Percentiles rank a stretch among this genome's conserved stretches.
phyloP scores from a whole-genome alignment of 1,284 basidiomycete species.

The Boletus holoroseus region DNA sequence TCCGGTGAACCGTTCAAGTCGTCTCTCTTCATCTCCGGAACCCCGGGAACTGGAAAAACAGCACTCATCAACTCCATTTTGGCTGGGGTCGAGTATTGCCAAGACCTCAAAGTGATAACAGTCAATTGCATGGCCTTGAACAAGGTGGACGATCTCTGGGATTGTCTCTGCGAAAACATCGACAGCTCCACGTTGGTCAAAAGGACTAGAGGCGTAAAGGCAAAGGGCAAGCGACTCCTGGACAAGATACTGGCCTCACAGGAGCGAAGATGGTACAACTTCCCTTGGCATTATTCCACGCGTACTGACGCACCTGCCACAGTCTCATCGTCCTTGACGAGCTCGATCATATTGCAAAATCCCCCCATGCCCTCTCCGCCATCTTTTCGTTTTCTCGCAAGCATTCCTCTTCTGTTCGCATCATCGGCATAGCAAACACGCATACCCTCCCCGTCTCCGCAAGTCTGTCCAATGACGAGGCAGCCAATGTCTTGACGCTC shows the following conservation, averaged over 20 bases:
- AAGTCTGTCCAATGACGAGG: conserved; percentile 19
- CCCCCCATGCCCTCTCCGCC: conserved; percentile 48
- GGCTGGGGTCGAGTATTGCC: conserved; percentile 34
- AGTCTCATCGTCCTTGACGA: conserved; percentile 76
- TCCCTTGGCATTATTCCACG: conserved; percentile 8
- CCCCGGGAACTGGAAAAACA: conserved; percentile 79
- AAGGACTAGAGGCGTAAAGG: conserved; percentile 38
- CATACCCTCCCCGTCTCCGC: conserved; percentile 62
- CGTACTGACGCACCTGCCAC: conserved; percentile 2
- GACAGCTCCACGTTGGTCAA: conserved; percentile 34
- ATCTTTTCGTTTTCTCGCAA: conserved; percentile 60
- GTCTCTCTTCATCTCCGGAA: conserved; percentile 70
- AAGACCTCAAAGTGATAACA: conserved; percentile 44
- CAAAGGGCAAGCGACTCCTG: conserved; percentile 40
- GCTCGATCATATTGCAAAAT: conserved; percentile 66
- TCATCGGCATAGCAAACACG: conserved; percentile 76
- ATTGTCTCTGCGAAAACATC: conserved; percentile 57
- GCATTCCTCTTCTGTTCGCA: conserved; percentile 46
- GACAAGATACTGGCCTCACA: conserved; percentile 38
- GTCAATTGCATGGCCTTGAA: conserved; percentile 77
- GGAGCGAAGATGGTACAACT: conserved; percentile 51
- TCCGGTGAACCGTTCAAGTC: conserved; percentile 31
- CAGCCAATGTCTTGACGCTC: conserved; percentile 50
- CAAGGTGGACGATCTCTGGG: conserved; percentile 64
- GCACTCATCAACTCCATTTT: conserved; percentile 68